Base-by-base conservation (phyloP, 2,329 filamentous ascomycete species). In the Diaporthe sp. region DNA sequence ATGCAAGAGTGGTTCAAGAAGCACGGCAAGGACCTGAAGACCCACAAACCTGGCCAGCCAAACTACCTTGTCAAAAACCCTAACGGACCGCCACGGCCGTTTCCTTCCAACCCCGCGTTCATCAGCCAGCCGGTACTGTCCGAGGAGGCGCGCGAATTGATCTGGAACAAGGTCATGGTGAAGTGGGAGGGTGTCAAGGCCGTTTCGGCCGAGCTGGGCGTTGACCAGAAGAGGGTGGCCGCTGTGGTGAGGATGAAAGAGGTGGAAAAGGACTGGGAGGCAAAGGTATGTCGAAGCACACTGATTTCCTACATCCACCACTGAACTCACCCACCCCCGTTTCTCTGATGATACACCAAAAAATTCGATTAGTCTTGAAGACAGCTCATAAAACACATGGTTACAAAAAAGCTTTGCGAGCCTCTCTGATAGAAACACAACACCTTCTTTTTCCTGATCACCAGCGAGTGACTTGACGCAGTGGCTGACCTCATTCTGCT, bases 281-380 rank as follows among this genome's bases (percentile, higher is more conserved):
- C 87, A 80, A 88, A 96, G 88, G 96, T 98, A 90, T 89, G 94
- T 82, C 74, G 55, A n/a, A 8, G 34, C 39, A 7, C 70, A 39
- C 6, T 53, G 53, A 22, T n/a, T 37, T 57, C 34, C 34, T 28
- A 19, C 9, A 7, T 22, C 12, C 25, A 12, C 49, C 15, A 22
- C 55, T n/a, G 46, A 17, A 17, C 39, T 34, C 61, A 34, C 28
- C 70, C 12, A 17, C 67, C 51, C 22, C 79, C 75, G 76, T 82
- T 80, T 81, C 80, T 77, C 84, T 91, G 90, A 92, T 92, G 90
- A 91, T 81, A 80, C 82, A 84, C 86, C 94, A 91, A 90, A 90
- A 91, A 92, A 92, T 91, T 94, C 96, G 96, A 98, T 98, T 98
- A 98, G 96, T 98, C 96, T 98, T 97, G 90, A 98, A 98, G 96